phyloP scores from a whole-genome alignment of 352 stramenopile genomes.

The Ophiocytium majus region DNA sequence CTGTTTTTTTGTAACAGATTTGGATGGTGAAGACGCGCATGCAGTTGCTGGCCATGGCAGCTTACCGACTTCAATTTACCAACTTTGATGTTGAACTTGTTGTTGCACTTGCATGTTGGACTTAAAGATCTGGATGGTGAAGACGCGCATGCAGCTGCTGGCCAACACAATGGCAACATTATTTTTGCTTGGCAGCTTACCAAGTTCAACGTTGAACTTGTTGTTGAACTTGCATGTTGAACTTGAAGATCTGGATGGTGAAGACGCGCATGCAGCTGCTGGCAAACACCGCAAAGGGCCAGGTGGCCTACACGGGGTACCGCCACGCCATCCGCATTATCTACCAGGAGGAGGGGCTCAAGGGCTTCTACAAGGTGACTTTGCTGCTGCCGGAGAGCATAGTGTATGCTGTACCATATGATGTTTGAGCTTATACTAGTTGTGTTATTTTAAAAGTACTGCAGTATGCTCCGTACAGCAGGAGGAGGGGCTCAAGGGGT shows the following conservation, averaged over 20 bases:
- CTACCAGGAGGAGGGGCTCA: slow-evolving; percentile 86
- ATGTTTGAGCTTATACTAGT: no score
- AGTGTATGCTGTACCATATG: no score
- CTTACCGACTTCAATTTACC: not conserved
- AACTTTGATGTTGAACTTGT: not conserved
- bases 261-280: slow-evolving; percentile 57
- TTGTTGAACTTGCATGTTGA: slow-evolving; percentile 70
- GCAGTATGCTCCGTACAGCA: no score
- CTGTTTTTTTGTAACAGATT: slow-evolving; percentile 91
- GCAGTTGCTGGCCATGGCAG: slow-evolving; percentile 60
- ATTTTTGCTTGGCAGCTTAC: not conserved
- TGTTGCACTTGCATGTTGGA: not conserved
- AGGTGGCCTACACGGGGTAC: slow-evolving; percentile 70
- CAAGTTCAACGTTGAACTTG: not conserved
- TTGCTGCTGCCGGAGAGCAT: not conserved
- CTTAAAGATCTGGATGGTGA: slow-evolving; percentile 71
- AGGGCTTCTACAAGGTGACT: slow-evolving; percentile 84
- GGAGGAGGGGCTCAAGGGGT: no score
- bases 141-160: slow-evolving; percentile 77
- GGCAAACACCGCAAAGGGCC: slow-evolving; percentile 62
- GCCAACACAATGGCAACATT: no score
- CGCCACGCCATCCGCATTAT: slow-evolving; percentile 74
- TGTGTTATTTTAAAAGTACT: no score
- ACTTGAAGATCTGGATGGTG: slow-evolving; percentile 74
- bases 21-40: not conserved